Evolutionary conservation across 192 early-diverging fungal species (phyloP).

Genomic region (Rhizophlyctis rosea): DNA sequence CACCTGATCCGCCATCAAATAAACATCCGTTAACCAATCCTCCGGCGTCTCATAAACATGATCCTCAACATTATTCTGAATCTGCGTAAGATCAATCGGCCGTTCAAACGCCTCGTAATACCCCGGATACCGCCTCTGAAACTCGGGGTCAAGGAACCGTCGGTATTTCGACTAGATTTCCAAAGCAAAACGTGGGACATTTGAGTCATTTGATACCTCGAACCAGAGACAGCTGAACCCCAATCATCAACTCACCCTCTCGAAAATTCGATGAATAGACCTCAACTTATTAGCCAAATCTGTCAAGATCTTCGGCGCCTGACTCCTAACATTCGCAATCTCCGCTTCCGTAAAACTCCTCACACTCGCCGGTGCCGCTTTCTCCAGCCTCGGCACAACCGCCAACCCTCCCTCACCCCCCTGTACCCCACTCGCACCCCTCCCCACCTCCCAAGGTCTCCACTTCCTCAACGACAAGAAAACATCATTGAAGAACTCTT

Average conservation of each 20-base stretch:
- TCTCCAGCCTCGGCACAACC: no score
- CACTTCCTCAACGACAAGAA: no score
- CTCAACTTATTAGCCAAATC: background rate
- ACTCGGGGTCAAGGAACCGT: conserved; percentile 41
- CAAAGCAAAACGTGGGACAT: conserved; percentile 6
- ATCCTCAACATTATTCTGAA: conserved; percentile 15
- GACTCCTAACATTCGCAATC: conserved; percentile 37
- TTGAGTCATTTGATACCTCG: no score
- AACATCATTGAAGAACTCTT: no score
- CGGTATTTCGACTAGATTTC: conserved; percentile 32
- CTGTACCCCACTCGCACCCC: no score
- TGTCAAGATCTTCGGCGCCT: background rate
- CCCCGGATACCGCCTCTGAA: conserved; percentile 38
- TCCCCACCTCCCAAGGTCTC: no score
- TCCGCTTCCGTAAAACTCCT: no score
- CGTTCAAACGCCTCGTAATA: conserved; percentile 43
- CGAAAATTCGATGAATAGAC: no score
- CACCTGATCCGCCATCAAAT: conserved; percentile 11
- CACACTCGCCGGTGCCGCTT: no score
- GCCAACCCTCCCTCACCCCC: no score
- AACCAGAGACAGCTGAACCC: no score
- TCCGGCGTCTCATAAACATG: conserved; percentile 23
- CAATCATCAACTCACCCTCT: no score
- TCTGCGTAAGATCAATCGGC: conserved; percentile 22
- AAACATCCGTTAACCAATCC: conserved; percentile 24